phyloP scores from a whole-genome alignment of 495 filamentous ascomycete species.

The Xylaria scruposa region DNA sequence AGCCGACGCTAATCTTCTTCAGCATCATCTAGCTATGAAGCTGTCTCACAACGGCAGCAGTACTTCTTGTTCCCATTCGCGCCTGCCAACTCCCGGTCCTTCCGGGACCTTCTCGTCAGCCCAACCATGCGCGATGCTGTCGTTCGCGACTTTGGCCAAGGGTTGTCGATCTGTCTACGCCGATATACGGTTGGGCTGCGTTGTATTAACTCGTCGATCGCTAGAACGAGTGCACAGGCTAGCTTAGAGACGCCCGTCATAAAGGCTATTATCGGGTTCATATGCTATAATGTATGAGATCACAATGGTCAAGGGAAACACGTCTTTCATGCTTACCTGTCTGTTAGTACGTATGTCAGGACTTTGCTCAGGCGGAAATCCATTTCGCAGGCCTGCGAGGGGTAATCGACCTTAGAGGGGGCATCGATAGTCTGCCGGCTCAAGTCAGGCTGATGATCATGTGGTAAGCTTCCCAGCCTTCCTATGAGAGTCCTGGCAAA shows the following conservation, averaged over 20 bases:
- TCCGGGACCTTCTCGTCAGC: conserved; percentile 29
- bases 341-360: conserved; percentile 20
- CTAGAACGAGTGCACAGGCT: conserved; percentile 18
- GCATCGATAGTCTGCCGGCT: conserved; percentile 21
- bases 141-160: conserved; percentile 23
- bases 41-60: conserved; percentile 18
- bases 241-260: conserved; percentile 21
- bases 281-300: conserved; percentile 31
- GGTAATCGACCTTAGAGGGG: conserved; percentile 23
- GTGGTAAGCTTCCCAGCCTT: conserved; percentile 27
- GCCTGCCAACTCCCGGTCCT: conserved; percentile 27
- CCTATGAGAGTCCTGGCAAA: conserved; percentile 18
- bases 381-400: conserved; percentile 28
- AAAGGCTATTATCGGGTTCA: conserved; percentile 30
- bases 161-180: conserved; percentile 25
- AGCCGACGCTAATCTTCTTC: conserved; percentile 12
- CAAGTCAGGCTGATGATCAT: conserved; percentile 28
- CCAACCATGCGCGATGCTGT: conserved; percentile 26
- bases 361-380: conserved; percentile 28
- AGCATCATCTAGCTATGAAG: conserved; percentile 16
- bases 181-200: conserved; percentile 22
- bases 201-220: conserved; percentile 28
- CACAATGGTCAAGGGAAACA: conserved; percentile 15
- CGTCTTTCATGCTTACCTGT: conserved; percentile 10
- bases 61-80: conserved; percentile 30